Evolutionary conservation across 495 filamentous ascomycete genomes (phyloP).

Genomic region (Aspergillus cristatus): DNA sequence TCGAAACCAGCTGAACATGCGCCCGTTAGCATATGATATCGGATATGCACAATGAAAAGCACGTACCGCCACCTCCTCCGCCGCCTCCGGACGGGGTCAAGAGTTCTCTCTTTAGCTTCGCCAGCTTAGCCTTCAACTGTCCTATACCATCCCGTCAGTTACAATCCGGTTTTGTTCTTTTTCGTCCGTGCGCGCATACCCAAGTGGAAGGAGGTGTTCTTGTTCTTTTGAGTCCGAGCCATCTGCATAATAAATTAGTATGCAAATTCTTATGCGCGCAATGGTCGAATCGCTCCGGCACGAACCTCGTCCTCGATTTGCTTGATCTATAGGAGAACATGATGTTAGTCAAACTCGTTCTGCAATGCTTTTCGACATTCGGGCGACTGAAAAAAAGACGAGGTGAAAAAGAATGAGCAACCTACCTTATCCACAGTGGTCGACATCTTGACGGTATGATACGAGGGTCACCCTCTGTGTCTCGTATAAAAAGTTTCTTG

Average conservation of each 20-base stretch:
- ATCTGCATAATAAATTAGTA: conserved; percentile 46
- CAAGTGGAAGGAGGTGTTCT: conserved; percentile 82
- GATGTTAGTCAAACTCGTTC: conserved; percentile 16
- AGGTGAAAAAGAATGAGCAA: conserved; percentile 6
- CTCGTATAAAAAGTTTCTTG: too few relatives aligned
- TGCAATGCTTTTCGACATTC: conserved; percentile 4
- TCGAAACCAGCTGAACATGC: conserved; percentile 73
- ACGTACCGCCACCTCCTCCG: conserved; percentile 67
- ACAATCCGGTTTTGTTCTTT: conserved; percentile 1
- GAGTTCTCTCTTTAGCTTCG: conserved; percentile 92
- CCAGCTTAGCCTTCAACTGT: conserved; percentile 96
- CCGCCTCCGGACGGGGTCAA: conserved; percentile 76
- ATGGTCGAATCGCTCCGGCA: not conserved
- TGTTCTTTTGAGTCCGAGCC: conserved; percentile 97
- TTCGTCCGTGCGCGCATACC: conserved; percentile 30
- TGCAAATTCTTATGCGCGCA: conserved; percentile 7
- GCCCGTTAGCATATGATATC: conserved; percentile 15
- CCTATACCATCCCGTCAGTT: conserved; percentile 41
- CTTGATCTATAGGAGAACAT: conserved; percentile 64
- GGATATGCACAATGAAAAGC: not conserved
- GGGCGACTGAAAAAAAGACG: conserved; percentile 9
- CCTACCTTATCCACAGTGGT: conserved; percentile 92
- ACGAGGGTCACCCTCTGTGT: conserved; percentile 12
- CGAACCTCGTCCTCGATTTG: conserved; percentile 88
- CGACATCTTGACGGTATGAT: conserved; percentile 59